Base-by-base conservation (phyloP, 164 flowering plant species). In the Hamamelis virginiana region DNA sequence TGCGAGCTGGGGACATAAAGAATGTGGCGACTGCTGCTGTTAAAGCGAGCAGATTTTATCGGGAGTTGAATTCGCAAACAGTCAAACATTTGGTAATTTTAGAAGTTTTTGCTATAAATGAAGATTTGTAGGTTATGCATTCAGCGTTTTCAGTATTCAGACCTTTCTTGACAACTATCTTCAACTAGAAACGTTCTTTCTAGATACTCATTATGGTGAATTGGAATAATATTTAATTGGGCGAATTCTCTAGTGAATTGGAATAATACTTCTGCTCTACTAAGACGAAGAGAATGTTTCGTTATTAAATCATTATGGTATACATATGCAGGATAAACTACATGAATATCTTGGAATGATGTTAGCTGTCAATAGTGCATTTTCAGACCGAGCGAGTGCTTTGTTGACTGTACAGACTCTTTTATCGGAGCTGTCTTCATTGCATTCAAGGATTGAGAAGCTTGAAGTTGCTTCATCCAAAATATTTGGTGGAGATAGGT, bases 381-480 rank as follows among this genome's bases (percentile, higher is more conserved):
- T 89, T 74, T 75, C 97, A 19, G 98, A 95, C 66, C 87, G 99
- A 11, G 77, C 96, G 14, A 95, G 88, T 84, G 96, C 99, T 52
- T 71, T 95, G 26, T 71, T 95, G 81, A 92, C 94, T 11, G 94
- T 92, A 27, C 99, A 95, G 74, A 92, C 97, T 74, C 91, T 95
- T 66, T 43, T 83, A 55, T 83, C 98, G 41, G 98, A 95, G 19
- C 48, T 90, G 46, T 85, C 92, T 73, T 80, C 94, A 23, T 78
- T 92, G 86, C 84, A 89, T 8, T 75, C 79, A 71, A 88, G 77
- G 72, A 82, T 84, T 66, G 97, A 91, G 71, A 92, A 90, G 70
- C 92, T 87, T 64, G 94, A 92, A 77, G 86, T 83, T 79, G 88
- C 98, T 67, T 90, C 97, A 47, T 89, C 94, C 66, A 95, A 89